Base-by-base conservation (phyloP, 495 filamentous ascomycete species). In the Trichoderma reesei region DNA sequence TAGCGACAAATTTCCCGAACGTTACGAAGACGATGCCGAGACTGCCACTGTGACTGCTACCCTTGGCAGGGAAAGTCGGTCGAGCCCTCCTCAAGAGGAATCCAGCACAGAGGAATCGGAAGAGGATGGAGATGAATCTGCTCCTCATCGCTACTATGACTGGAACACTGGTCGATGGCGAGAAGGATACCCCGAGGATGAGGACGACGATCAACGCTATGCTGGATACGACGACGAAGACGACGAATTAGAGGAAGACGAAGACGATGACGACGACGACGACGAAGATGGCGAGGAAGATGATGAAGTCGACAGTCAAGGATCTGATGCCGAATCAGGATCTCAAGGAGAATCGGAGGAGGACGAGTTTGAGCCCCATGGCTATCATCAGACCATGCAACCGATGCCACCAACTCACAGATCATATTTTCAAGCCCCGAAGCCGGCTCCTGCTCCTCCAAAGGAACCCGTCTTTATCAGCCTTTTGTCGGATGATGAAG, bases 401-500 rank as follows among this genome's bases (percentile, higher is more conserved):
- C 62, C 64, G 1, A 44, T 54, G 42, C 61, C 65, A 41, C 42
- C 64, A 18, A 48, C 20, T n/a, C 66, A 63, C 36, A 63, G 48
- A 20, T 41, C 62, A 41, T 56, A 33, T 56, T 9, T 56, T 9
- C 51, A 20, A 34, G 16, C 13, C 31, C 20, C 51, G 31, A 56
- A 31, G 34, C 51, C 51, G 3, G 31, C 51, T 10, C 16, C 39
- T 36, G 46, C 62, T 36, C 54, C 60, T 38, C 56, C 63, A 41
- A 66, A 68, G n/a, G 65, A 63, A 13, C 75, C 75, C 60, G 68
- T 71, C 3, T 69, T 77, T 18, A 76, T 77, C 60, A 72, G 73
- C 63, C 67, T 77, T 9, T 68, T 77, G 5, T 77, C 75, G 51
- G 74, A 73, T 33, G 76, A 74, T 0, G 75, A 77, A 44, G 75